Base-by-base conservation (phyloP, 2,329 filamentous ascomycete genomes). In the Colletotrichum echinochloae region DNA sequence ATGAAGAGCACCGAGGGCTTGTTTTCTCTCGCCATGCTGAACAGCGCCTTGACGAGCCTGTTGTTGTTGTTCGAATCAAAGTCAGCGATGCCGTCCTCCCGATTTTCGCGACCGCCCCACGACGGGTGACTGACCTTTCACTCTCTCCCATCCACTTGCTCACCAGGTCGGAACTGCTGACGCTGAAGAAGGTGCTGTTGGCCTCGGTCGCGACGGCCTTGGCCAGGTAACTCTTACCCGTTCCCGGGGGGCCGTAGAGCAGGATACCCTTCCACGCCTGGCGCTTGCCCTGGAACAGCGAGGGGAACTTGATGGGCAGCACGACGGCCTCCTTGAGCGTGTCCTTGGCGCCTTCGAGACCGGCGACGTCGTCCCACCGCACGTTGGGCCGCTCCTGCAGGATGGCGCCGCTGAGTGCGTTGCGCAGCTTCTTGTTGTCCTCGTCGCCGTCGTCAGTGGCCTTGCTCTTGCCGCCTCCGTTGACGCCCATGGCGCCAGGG, bases 131-230 rank as follows among this genome's bases (percentile, higher is more conserved):
- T 59, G 84, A 97, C 94, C 94, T 90, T 89, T 99, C 96, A 86
- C 93, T 97, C 83, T 99, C 96, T 84, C 96, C 96, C 96, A 99
- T 99, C 96, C 96, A 99, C 80, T 99, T 99, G 81, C 94, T 97
- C 72, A 99, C 96, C 81, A 99, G 82, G 80, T 99, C 96, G 79
- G 94, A 97, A 86, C 94, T 97, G 83, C 94, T 97, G 74, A 99
- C 95, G 78, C 94, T 98, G 88, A 99, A 99, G 80, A 99, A 99
- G 4, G 96, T 98, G 82, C 95, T 98, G 82, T 99, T 98, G 70
- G 96, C 96, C 83, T 99, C 96, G 23, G 96, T 99, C 63, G 96
- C 96, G 60, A 99, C 95, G 2, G 96, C 96, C 82, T 98, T 99
- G 73, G 96, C 96, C 64, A 99, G 85, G 81, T 98, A 98, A 85